Base-by-base conservation (phyloP, 75 land plant species). In the Picea glauca region DNA sequence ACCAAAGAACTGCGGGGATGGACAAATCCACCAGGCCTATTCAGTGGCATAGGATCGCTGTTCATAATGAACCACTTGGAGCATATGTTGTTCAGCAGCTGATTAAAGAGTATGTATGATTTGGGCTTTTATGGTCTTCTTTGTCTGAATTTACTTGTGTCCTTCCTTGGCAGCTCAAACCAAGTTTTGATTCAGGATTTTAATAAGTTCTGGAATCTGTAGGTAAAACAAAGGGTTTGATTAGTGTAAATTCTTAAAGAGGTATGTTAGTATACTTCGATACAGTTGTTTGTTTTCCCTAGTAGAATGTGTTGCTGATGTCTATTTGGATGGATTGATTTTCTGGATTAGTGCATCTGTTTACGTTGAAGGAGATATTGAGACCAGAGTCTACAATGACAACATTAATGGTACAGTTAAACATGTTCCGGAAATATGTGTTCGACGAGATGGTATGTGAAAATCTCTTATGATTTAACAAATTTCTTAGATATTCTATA, bases 351-450 rank as follows among this genome's bases (percentile, higher is more conserved):
- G 97, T 82, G 83, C 91, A 60, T 78, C 90, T 38, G 98, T 91
- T 74, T 94, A 88, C 82, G 86, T 94, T 77, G 98, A 94, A 81
- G 98, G 98, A 43, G 93, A 94, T 67, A 94, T 94, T 79, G 96
- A 95, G 77, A 89, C 89, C 40, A 87, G 98, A 84, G 93, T 93
- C 58, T 95, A 90, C 77, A 93, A 95, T 88, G 95, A 93, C 75
- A 83, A 86, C 81, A 85, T 86, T 75, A 91, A 63, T 79, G 93
- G 96, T 76, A 77, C 77, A 61, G 82, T 95, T 33, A 93, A 88
- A 77, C 87, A 87, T 43, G 74, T 93, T 11, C 88, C 92, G 11
- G 98, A 95, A 81, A 91, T 95, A 43, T 92, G 94, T 80, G 84
- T 95, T 32, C 91, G 98, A 20, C 86, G 83, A 72, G 91, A 91